These are phyloP conservation scores for Zygoascus biomembranicola DNA, from an alignment of 805 yeast genomes.

Conservation along the genomic window DNA sequence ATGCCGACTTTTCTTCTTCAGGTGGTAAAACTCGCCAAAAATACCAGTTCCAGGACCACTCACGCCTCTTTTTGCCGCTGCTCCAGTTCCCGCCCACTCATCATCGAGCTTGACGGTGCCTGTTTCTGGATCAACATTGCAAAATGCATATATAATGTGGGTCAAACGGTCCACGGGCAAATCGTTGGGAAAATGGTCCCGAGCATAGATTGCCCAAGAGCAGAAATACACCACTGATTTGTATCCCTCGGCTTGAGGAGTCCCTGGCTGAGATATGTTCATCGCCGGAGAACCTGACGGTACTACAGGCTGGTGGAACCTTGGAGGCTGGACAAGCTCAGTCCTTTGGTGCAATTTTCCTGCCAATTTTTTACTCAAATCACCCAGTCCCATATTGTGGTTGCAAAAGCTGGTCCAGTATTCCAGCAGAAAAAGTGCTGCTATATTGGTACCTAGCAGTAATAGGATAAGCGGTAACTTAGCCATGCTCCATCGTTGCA, in stretches of 20 bases:
- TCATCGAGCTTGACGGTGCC: conserved; percentile 54
- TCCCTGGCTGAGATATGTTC: too few species aligned
- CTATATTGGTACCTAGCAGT: too few species aligned
- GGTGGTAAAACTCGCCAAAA: conserved; percentile 39
- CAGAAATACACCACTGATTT: conserved; percentile 18
- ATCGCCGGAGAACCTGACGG: too few species aligned
- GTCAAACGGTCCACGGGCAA: conserved; percentile 52
- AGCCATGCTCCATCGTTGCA: too few species aligned
- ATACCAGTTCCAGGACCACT: conserved; percentile 36
- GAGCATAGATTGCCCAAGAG: conserved; percentile 57
- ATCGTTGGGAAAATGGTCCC: conserved; percentile 51
- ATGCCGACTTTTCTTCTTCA: conserved; percentile 36
- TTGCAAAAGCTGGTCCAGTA: too few species aligned
- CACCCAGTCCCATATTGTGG: too few species aligned
- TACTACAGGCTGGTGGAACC: too few species aligned
- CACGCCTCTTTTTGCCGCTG: neutral
- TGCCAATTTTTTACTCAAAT: too few species aligned
- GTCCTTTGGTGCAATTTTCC: too few species aligned
- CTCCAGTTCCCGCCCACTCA: conserved; percentile 48
- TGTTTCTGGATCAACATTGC: conserved; percentile 44
- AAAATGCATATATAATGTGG: conserved; percentile 72
- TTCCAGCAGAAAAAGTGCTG: too few species aligned
- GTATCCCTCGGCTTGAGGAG: neutral
- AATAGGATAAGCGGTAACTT: too few species aligned
- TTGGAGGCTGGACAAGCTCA: too few species aligned